These are phyloP conservation scores for Intubia oerlemansii DNA, from an alignment of 2,329 filamentous ascomycete species.

Conservation along the genomic window DNA sequence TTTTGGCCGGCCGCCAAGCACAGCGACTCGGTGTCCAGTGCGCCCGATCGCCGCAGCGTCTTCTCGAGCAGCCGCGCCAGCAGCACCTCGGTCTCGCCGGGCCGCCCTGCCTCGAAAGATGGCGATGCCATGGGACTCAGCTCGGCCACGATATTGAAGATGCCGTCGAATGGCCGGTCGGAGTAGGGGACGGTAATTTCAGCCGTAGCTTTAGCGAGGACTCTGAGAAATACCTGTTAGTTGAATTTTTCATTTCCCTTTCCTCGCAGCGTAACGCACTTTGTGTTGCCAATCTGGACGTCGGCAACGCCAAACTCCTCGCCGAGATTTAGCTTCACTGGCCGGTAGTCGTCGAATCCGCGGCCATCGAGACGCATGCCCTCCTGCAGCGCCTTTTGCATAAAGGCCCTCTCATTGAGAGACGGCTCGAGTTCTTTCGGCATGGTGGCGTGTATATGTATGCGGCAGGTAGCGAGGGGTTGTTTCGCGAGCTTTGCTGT, in stretches of 20 bases:
- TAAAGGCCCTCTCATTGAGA: slow-evolving; percentile 69
- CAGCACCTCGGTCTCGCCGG: slow-evolving; percentile 65
- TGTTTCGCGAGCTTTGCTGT: no score
- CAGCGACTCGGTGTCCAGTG: slow-evolving; percentile 85
- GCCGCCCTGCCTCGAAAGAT: slow-evolving; percentile 67
- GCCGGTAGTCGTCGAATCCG: slow-evolving; percentile 57
- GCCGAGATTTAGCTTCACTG: slow-evolving; percentile 60
- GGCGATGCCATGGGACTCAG: slow-evolving; percentile 84
- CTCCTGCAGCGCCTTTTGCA: slow-evolving; percentile 62
- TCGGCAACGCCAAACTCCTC: slow-evolving; percentile 83
- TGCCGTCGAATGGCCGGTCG: slow-evolving; percentile 84
- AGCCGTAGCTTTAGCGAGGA: slow-evolving; percentile 68
- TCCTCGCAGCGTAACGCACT: slow-evolving; percentile 24
- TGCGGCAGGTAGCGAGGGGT: no score
- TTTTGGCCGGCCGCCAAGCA: slow-evolving; percentile 82
- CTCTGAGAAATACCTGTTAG: no score
- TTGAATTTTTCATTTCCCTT: no score
- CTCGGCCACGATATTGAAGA: slow-evolving; percentile 83
- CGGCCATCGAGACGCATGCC: slow-evolving; percentile 71
- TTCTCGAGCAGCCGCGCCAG: slow-evolving; percentile 83
- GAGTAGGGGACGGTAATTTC: slow-evolving; percentile 70
- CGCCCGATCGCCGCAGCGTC: slow-evolving; percentile 75
- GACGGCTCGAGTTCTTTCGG: slow-evolving; percentile 84
- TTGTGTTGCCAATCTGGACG: slow-evolving; percentile 74
- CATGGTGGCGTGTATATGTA: slow-evolving; percentile 31